Conservation (phyloP, 2,329 filamentous ascomycete species). For the Trichoderma sp. region DNA sequence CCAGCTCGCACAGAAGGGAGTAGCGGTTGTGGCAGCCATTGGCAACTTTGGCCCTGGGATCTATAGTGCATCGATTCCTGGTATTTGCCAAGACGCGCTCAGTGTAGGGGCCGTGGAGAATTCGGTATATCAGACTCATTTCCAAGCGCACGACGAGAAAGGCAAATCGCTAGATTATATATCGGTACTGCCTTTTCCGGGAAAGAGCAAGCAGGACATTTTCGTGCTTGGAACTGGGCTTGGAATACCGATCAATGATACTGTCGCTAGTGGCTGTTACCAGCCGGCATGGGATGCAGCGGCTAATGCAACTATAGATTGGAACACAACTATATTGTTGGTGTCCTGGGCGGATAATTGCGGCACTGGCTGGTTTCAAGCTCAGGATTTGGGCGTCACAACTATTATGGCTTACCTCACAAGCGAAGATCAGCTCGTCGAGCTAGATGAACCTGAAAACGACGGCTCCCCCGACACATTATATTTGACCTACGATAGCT, state of each 20-base stretch:
- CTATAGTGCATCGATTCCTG: no score
- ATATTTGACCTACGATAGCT: no score
- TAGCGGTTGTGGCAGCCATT: conserved; percentile 24
- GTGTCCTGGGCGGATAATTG: not conserved
- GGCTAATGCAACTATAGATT: not conserved
- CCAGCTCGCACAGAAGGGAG: conserved; percentile 36
- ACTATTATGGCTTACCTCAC: not conserved
- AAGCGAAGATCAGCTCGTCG: no score
- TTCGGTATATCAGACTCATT: not conserved
- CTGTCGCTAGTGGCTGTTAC: not conserved
- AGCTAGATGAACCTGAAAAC: no score
- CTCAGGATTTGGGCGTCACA: not conserved
- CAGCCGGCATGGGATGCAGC: not conserved
- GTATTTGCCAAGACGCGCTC: no score
- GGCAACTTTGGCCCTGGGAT: conserved; percentile 26
- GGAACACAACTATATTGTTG: not conserved
- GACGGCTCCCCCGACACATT: no score
- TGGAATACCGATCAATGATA: not conserved
- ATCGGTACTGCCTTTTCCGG: not conserved
- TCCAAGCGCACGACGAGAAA: not conserved
- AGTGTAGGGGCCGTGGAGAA: not conserved
- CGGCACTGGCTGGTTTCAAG: not conserved
- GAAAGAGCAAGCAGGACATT: no score
- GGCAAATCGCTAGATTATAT: not conserved
- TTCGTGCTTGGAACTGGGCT: not conserved